Base-by-base conservation (phyloP, 441 rosid genomes). In the Erodium trifolium region DNA sequence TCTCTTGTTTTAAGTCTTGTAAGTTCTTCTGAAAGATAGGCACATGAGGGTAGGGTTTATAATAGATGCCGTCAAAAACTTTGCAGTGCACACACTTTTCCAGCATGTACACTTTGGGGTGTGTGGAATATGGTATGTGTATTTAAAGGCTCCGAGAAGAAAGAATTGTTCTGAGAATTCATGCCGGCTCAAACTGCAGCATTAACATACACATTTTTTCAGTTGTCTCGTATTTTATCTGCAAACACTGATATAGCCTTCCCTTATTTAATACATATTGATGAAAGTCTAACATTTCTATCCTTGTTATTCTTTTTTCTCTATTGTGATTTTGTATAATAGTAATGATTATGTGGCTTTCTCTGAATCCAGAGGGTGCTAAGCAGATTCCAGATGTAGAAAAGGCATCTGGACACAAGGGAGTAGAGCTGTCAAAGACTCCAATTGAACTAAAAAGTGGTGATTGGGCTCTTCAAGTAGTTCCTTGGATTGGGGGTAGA, bases 401-500 rank as follows among this genome's bases (percentile, higher is more conserved):
- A 75, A 86, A 78, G 68, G 73, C 67, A 68, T 81, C 80, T 65
- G 90, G 87, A 71, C 84, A 73, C 67, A 84, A 84, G 84, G 97
- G 91, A 71, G 70, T 72, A 64, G 89, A 86, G 75, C 91, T 89
- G 74, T 91, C 87, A 31, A 79, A 49, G 72, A 73, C 75, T 39
- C 92, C 93, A 14, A 71, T 86, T 79, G 90, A 89, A 71, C 70
- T 93, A 73, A 82, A 80, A 82, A 86, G 82, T 72, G 88, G 89
- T 66, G 82, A 84, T 62, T 94, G 99, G 97, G 79, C 65, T 74
- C 81, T 85, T 34, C 80, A 86, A 82, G 72, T 93, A 60, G 92
- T 91, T 73, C 96, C 97, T 65, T 93, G 97, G 96, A 86, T 89
- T 78, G 99, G 97, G 64, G 99, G 97, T 55, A 86, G 99, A 80